Base-by-base conservation (phyloP, 179 eudicot species). In the Monotropa hypopitys region DNA sequence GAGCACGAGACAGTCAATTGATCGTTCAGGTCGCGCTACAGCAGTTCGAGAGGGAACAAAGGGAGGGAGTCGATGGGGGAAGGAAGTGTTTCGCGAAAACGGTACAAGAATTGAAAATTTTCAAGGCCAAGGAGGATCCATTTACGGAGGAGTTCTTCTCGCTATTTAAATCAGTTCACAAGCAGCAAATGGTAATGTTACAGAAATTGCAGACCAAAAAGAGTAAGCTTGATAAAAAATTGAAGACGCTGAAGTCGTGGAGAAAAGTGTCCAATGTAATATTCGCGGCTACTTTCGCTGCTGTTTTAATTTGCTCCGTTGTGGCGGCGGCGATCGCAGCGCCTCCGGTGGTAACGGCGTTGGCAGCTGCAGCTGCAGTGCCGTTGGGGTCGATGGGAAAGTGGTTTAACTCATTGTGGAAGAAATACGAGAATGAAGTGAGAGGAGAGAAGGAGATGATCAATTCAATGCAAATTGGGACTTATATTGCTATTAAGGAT, bases 301-400 rank as follows among this genome's bases (percentile, higher is more conserved):
- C 97, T 0, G 97, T 96, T 74, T 75, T 96, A 79, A 96, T 96
- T 46, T 91, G 97, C 80, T 93, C 98, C 3, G 99, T 93, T 61
- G 99, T 94, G 87, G 96, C 98, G 0, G 99, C 99, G 0, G 97
- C 98, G 33, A 81, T 90, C 83, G 88, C 94, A 0, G 96, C 97
- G 2, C 98, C 98, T 0, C 96, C 96, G 0, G 93, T 96, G 5
- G 99, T 97, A 0, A 89, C 97, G 0, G 98, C 98, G 3, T 53
- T 96, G 21, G 98, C 98, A 0, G 99, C 97, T 0, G 97, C 98
- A 0, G 75, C 94, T 0, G 82, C 99, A 0, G 82, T 96, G 70
- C 99, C 99, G 2, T 63, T 96, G 16, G 97, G 97, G 7, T 93
- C 99, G 3, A 89, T 94, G 97, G 99, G 99, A 45, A 94, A 85